Evolutionary conservation across 768 basidiomycete genomes (phyloP), one percentile per base, ranked within the genome.

Genomic region (Omphalotus guepiniiformis): DNA sequence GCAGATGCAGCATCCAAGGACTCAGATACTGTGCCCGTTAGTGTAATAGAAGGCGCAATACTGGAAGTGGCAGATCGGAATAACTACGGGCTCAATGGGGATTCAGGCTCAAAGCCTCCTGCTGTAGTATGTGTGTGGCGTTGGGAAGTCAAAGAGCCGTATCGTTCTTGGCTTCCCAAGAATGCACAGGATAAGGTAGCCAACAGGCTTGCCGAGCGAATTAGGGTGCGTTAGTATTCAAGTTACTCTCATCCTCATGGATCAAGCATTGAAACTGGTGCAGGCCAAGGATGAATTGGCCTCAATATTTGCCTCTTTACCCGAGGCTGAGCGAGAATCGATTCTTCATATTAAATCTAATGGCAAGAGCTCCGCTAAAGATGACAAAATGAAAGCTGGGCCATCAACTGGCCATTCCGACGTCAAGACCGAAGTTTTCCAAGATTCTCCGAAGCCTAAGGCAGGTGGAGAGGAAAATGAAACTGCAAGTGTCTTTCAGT

Each of bases 21-120:
- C 22, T 67, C 65, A 8, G 69, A 82, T 41, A 72, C 75, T 18
- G 62, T 81, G 7, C 69, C 72, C n/a, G 55, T 70, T 2, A 51
- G 58, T 11, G 58, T 68, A 1, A 72, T 95, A 3, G 88, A 92
- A 55, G 63, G 68, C 28, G 77, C 81, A 11, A 83, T 94, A 42
- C 81, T 77, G 58, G 56, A 67, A 2, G 61, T 85, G 9, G 78
- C 89, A 47, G 69, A 62, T 23, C 82, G 93, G 13, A 78, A 75
- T 22, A 93, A 95, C 62, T 94, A 94, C 58, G 93, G 93, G 1
- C 63, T 93, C 4, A 81, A 88, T 43, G 64, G 68, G 2, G 57
- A 66, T 15, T 57, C 65, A 8, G 77, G 76, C 28, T 67, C 68
- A 43, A 87, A 76, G 59, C 57, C 70, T 18, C 82, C 85, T 12